Conservation (phyloP, 352 stramenopile genomes). For the Pythium angustatum region DNA sequence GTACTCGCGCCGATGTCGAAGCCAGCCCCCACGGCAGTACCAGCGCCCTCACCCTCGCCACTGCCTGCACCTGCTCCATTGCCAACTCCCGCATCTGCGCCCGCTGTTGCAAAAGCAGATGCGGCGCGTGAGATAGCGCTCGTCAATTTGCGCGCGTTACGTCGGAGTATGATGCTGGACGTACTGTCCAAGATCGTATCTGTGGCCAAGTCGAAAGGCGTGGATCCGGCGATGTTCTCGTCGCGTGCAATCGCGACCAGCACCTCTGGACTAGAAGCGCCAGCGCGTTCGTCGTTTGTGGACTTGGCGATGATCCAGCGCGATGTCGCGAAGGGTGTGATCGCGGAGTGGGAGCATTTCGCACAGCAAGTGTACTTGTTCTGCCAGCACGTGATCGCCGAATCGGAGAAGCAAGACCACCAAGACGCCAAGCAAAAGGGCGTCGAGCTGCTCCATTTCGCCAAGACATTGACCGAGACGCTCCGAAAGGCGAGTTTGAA, state of each 20-base stretch:
- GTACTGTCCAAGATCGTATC: constrained; percentile 82
- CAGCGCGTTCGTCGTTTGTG: constrained; percentile 30
- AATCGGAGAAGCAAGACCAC: constrained; percentile 50
- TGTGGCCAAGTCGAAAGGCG: constrained; percentile 71
- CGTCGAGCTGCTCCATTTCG: constrained; percentile 75
- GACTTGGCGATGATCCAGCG: constrained; percentile 57
- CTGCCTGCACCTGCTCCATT: no score
- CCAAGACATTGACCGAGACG: constrained; percentile 70
- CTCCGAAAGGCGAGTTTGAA: constrained; percentile 67
- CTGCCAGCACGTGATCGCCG: constrained; percentile 70
- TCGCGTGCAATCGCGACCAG: constrained; percentile 1
- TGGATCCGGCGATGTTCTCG: constrained; percentile 62
- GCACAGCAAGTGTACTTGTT: constrained; percentile 72
- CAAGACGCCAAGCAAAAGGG: constrained; percentile 69
- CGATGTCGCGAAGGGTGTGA: constrained; percentile 36
- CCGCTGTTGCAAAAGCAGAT: constrained; percentile 23
- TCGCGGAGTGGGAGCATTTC: constrained; percentile 70
- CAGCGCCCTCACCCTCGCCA: no score
- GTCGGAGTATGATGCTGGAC: constrained; percentile 75
- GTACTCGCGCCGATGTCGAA: no score
- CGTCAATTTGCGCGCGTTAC: constrained; percentile 46
- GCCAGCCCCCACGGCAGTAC: neutral
- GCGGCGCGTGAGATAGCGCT: constrained; percentile 40
- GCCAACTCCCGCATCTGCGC: neutral
- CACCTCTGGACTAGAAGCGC: neutral